Evolutionary conservation across 495 filamentous ascomycete genomes (phyloP), one percentile per base, ranked within the genome.

Genomic region (Astrothelium macrocarpum): DNA sequence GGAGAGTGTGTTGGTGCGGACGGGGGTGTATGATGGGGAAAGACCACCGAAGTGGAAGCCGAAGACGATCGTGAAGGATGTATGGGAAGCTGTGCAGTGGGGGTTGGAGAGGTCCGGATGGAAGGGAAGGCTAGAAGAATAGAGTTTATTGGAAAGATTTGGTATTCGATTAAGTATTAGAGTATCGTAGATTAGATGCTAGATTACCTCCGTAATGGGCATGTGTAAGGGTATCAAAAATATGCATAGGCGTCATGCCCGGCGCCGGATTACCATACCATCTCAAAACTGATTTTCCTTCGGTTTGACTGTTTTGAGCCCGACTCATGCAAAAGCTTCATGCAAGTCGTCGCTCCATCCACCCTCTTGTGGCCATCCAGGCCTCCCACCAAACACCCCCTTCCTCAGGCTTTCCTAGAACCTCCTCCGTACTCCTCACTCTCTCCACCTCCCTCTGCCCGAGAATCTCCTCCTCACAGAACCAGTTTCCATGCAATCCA

Each of bases 1-100:
- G 94, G 71, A 80, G 23, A 89, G 87, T 39, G 79, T 96, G 16
- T 76, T 99, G 62, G 91, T 97, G 20, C 79, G 84, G 62, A 97
- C 89, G 43, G 94, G 94, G 0, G 92, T 99, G 3, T 90, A 83
- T 63, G 73, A 71, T 34, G 80, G 79, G 9, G 90, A 88, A 0
- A 64, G 43, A 61, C 77, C 78, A 61, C 80, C 82, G 25, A 77
- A 76, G 32, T 71, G 81, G 72, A 72, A 67, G 66, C 87, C 92
- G 1, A 79, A 71, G 29, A 78, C 71, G 1, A 81, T 91, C 53
- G 82, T 84, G 18, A 81, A 85, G 7, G 82, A 93, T 77, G 92
- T 90, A 1, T 76, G 76, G 67, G 82, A 80, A 61, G 87, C 84
- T 5, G 87, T 90, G 10, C 70, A 80, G 59, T 90, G 83, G 81